These are phyloP conservation scores for Chenopodium suecicum DNA, from an alignment of 148 eudicot species.

Conservation along the genomic window DNA sequence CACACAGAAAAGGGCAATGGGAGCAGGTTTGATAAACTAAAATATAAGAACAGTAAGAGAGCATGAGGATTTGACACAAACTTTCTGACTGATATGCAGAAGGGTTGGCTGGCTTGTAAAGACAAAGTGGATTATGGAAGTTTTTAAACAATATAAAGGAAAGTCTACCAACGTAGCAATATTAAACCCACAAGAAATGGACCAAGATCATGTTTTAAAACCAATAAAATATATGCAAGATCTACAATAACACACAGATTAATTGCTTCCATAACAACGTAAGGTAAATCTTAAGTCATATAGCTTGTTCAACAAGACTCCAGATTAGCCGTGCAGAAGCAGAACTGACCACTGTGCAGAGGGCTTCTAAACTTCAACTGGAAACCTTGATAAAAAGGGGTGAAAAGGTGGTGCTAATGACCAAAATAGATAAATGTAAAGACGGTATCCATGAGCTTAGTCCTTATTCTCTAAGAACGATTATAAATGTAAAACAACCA, in stretches of 20 bases:
- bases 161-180: no score
- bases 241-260: no score
- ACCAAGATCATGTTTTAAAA: no score
- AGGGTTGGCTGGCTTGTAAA: background rate
- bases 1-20: background rate
- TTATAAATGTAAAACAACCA: no score
- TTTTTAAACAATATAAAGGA: background rate
- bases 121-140: background rate
- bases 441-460: background rate
- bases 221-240: no score
- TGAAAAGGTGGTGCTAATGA: background rate
- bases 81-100: background rate
- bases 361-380: background rate
- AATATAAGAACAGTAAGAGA: no score
- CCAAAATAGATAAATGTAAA: background rate
- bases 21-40: background rate
- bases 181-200: no score
- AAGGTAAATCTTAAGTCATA: no score
- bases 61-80: background rate
- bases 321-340: no score
- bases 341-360: no score
- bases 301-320: no score
- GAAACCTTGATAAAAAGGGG: background rate
- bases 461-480: background rate
- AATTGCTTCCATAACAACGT: no score